A percentile compares a stretch with the other conserved stretches of the same genome.
phyloP scores from a whole-genome alignment of 2,329 filamentous ascomycete genomes.

The Pezicula neosporulosa region DNA sequence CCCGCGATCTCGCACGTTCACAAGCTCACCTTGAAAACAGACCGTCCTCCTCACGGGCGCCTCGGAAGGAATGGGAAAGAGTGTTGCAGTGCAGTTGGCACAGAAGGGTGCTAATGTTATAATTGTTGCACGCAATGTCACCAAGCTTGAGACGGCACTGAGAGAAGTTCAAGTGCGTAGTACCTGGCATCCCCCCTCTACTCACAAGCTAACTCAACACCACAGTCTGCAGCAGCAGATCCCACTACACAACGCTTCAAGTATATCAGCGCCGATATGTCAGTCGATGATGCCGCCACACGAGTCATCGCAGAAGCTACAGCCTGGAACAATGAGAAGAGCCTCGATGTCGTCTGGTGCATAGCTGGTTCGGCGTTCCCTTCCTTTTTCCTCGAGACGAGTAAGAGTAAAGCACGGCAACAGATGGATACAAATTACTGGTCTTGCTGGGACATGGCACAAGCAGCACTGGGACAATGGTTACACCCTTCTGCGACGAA shows the following conservation, averaged over 20 bases:
- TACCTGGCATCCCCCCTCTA: background rate
- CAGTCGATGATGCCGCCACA: constrained; percentile 63
- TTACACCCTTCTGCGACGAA: constrained; percentile 47
- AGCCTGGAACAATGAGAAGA: constrained; percentile 69
- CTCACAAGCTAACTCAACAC: constrained; percentile 8
- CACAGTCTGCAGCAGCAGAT: constrained; percentile 61
- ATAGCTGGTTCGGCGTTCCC: constrained; percentile 75
- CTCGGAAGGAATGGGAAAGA: constrained; percentile 88
- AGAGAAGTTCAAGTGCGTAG: constrained; percentile 56
- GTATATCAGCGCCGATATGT: constrained; percentile 80
- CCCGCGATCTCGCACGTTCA: background rate
- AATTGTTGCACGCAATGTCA: constrained; percentile 74
- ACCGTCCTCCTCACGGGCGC: constrained; percentile 87
- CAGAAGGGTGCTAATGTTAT: constrained; percentile 83
- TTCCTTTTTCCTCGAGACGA: constrained; percentile 72
- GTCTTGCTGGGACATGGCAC: constrained; percentile 80
- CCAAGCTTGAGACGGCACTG: constrained; percentile 71
- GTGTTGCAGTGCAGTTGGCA: constrained; percentile 70
- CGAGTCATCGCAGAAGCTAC: constrained; percentile 69
- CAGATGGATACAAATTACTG: constrained; percentile 96
- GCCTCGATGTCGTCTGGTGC: constrained; percentile 89
- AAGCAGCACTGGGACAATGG: constrained; percentile 76
- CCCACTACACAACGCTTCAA: constrained; percentile 72
- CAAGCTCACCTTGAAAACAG: constrained; percentile 40
- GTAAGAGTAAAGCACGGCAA: constrained; percentile 60